phyloP scores from a whole-genome alignment of 306 rosid species.

The Prosopis cineraria region DNA sequence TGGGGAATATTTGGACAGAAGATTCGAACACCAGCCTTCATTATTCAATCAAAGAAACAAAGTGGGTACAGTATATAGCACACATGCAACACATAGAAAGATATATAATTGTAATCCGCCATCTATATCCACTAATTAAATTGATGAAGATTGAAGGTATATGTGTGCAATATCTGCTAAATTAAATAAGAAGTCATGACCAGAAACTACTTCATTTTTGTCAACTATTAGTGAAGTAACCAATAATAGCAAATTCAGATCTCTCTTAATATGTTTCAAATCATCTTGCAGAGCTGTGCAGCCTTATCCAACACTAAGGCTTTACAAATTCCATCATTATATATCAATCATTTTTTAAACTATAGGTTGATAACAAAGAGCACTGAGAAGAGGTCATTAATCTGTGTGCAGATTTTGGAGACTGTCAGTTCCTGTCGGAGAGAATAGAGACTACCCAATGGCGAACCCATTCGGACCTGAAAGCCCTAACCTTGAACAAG shows the following conservation, averaged over 20 bases:
- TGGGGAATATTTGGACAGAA: constrained; percentile 14
- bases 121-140: background rate
- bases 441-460: constrained; percentile 79
- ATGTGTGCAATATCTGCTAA: background rate
- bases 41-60: background rate
- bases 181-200: background rate
- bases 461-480: constrained; percentile 77
- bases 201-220: background rate
- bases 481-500: constrained; percentile 48
- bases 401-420: constrained; percentile 79
- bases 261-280: background rate
- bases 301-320: constrained; percentile 2
- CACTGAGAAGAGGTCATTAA: background rate
- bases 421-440: constrained; percentile 72
- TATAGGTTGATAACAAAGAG: background rate
- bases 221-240: background rate
- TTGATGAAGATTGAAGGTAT: background rate
- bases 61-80: background rate
- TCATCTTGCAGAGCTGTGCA: background rate
- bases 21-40: background rate
- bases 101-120: background rate
- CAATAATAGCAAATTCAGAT: background rate
- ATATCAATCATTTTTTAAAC: background rate
- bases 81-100: background rate
- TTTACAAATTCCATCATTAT: background rate